Evolutionary conservation across 2,329 filamentous ascomycete genomes (phyloP).

Genomic region (Dothideomycetidae sp.): DNA sequence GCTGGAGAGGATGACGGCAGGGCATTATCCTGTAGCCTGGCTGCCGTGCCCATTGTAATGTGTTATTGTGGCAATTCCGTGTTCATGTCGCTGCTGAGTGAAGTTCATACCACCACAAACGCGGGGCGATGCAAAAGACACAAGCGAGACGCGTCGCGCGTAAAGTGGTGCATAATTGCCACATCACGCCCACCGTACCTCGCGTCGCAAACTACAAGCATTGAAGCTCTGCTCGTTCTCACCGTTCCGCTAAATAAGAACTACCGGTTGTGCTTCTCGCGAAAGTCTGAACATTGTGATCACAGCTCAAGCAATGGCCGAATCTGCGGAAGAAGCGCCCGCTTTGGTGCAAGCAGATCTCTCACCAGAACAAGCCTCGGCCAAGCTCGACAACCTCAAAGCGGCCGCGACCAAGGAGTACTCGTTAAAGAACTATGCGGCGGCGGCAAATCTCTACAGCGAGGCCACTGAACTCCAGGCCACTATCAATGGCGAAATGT

Average conservation of each 20-base stretch:
- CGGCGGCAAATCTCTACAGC: conserved; percentile 76
- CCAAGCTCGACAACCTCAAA: conserved; percentile 49
- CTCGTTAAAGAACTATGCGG: conserved; percentile 73
- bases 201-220: neutral
- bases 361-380: conserved; percentile 11
- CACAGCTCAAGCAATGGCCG: too few relatives aligned
- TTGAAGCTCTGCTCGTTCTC: too few relatives aligned
- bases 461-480: conserved; percentile 81
- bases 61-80: neutral
- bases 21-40: conserved; percentile 22
- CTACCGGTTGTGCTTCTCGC: too few relatives aligned
- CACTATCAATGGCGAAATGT: conserved; percentile 82
- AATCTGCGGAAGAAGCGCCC: neutral
- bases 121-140: too few relatives aligned
- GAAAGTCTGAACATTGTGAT: too few relatives aligned
- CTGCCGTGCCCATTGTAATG: conserved; percentile 17
- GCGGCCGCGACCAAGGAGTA: conserved; percentile 75
- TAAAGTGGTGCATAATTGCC: conserved; percentile 9
- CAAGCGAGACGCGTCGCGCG: conserved; percentile 10
- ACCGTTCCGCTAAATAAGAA: too few relatives aligned
- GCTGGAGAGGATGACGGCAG: conserved; percentile 82
- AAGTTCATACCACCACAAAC: too few relatives aligned
- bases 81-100: too few relatives aligned
- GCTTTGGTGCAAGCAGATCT: conserved; percentile 8
- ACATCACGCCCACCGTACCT: neutral